Base-by-base conservation (phyloP, 768 basidiomycete species). In the Favolaschia claudopus region DNA sequence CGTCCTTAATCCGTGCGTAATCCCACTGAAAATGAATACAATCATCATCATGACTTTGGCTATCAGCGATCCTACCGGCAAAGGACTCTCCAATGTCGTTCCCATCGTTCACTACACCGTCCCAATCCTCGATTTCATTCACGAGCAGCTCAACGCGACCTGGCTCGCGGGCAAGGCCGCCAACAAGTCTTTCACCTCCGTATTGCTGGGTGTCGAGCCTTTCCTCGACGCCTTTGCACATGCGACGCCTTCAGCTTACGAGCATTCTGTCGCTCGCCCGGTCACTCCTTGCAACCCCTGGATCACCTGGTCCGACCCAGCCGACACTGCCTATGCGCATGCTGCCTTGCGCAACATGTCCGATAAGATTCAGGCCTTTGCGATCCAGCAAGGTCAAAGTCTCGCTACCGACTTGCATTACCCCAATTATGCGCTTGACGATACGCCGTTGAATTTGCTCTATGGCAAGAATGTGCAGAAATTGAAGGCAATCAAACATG, bases 401-500 rank as follows among this genome's bases (percentile, higher is more conserved):
- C 67, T 73, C 40, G 53, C 77, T 22, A 65, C 59, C 7, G 66
- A 72, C n/a, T n/a, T n/a, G n/a, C n/a, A n/a, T 46, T 89, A 91
- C 67, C 76, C 78, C 25, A 91, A 91, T 68, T 88, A 89, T 60
- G 87, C 87, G 5, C 71, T 83, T 7, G 71, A 62, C 34, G 79
- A 79, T 50, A 87, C 86, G 5, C 79, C 85, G 1, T 49, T 87
- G 20, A 70, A 77, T 49, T 58, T 68, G 10, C 73, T 91, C 27
- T 89, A 85, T 61, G 86, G 85, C 3, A 61, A 39, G 3, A 84
- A 87, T 55, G 44, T 89, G 3, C 66, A 67, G 13, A 68, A 44
- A 47, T 63, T 89, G 57, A 58, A 67, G 51, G 58, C 49, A 12
- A 68, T 88, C 15, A 85, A 82, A 65, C 65, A 58, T 54, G 51